Conservation (phyloP, 2,329 filamentous ascomycete genomes). For the Ceratocystis harringtonii region DNA sequence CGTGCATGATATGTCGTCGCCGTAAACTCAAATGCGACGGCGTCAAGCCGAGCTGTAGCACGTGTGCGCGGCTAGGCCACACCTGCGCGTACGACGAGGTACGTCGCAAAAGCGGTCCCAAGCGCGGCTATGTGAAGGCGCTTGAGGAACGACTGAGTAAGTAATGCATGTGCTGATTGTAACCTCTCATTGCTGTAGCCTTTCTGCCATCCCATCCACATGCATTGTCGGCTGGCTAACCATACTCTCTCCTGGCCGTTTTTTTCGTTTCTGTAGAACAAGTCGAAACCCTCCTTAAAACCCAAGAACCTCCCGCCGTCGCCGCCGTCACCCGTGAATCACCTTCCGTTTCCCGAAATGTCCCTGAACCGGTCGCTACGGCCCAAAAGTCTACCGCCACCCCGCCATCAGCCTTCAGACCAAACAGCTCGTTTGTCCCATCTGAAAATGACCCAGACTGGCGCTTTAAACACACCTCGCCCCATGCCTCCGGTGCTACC, state of each 20-base stretch:
- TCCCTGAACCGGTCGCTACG: constrained; percentile 3
- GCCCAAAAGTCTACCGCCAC: background rate
- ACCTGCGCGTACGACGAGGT: constrained; percentile 84
- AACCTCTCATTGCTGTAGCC: background rate
- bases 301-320: constrained; percentile 42
- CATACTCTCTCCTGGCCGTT: background rate
- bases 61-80: constrained; percentile 74
- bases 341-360: background rate
- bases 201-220: background rate
- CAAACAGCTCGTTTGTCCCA: background rate
- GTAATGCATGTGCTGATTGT: constrained; percentile 22
- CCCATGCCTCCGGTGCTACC: constrained; percentile 24
- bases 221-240: background rate
- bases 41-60: constrained; percentile 68
- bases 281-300: constrained; percentile 81
- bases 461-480: constrained; percentile 41
- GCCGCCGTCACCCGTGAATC: background rate
- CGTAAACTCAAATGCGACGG: constrained; percentile 87
- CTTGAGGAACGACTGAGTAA: constrained; percentile 82
- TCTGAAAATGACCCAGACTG: constrained; percentile 20
- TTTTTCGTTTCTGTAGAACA: constrained; percentile 45
- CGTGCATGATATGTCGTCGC: constrained; percentile 86
- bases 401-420: background rate
- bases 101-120: constrained; percentile 84
- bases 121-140: constrained; percentile 86